Evolutionary conservation across 1,284 basidiomycete genomes (phyloP).

Genomic region (Coniferiporia weirii): DNA sequence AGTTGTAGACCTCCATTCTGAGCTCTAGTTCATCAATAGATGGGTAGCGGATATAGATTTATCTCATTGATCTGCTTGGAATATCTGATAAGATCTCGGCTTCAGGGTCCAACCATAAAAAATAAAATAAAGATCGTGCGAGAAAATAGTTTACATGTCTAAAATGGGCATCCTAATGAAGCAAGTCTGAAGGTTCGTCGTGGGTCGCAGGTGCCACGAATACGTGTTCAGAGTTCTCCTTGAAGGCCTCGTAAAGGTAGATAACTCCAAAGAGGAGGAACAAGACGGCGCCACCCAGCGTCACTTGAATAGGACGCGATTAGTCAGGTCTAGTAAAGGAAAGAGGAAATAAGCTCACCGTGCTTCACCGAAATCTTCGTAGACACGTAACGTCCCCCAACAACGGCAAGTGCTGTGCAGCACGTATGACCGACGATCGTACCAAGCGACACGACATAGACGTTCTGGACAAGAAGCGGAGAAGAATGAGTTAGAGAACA

Average conservation of each 20-base stretch:
- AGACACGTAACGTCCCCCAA: slow-evolving; percentile 87
- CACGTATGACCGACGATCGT: slow-evolving; percentile 86
- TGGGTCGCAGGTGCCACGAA: slow-evolving; percentile 1
- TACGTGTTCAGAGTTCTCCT: slow-evolving; percentile 16
- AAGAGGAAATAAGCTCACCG: slow-evolving; percentile 48
- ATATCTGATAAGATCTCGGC: not conserved
- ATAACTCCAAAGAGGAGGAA: slow-evolving; percentile 59
- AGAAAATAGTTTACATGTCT: not conserved
- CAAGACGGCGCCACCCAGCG: slow-evolving; percentile 56
- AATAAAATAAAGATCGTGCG: not conserved
- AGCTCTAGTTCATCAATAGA: no score
- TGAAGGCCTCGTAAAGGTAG: slow-evolving; percentile 41
- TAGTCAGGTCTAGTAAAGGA: slow-evolving; percentile 1
- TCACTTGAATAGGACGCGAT: slow-evolving; percentile 49
- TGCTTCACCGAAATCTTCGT: slow-evolving; percentile 94
- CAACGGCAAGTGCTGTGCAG: slow-evolving; percentile 87
- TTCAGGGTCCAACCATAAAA: not conserved
- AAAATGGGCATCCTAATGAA: slow-evolving; percentile 8
- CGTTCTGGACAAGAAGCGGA: slow-evolving; percentile 41
- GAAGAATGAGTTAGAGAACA: slow-evolving; percentile 13
- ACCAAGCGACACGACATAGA: slow-evolving; percentile 81
- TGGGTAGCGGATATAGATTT: not conserved
- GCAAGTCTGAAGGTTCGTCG: slow-evolving; percentile 13
- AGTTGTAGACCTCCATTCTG: not conserved
- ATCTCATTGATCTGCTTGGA: not conserved